phyloP scores from a whole-genome alignment of 169 alveolate genomes.

The Babesia bigemina region DNA sequence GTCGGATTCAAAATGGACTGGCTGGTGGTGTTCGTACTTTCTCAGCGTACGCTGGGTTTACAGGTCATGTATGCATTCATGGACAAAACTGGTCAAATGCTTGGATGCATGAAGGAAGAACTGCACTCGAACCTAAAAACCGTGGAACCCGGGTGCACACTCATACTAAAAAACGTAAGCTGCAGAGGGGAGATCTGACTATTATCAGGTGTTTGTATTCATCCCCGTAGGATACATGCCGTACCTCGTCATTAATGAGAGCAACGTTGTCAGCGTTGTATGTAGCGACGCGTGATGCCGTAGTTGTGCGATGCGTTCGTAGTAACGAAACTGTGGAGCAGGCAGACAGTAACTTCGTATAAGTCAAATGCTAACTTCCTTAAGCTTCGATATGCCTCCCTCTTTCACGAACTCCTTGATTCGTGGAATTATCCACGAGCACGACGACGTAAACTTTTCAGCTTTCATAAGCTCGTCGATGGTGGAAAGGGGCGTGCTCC shows the following conservation, averaged over 20 bases:
- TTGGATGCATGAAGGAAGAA: conserved; percentile 44
- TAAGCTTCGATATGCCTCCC: conserved; percentile 16
- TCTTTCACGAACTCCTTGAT: conserved; percentile 27
- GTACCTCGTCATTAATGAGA: conserved; percentile 13
- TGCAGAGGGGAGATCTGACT: background rate
- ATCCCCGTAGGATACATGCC: conserved; percentile 40
- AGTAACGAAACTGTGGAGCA: background rate
- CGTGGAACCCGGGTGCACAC: conserved; percentile 34
- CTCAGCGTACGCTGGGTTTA: conserved; percentile 13
- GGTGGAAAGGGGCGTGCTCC: conserved; percentile 18
- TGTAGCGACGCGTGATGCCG: background rate
- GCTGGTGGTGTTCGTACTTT: conserved; percentile 32
- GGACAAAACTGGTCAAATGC: conserved; percentile 55
- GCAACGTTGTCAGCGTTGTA: conserved; percentile 4
- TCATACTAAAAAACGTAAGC: conserved; percentile 30
- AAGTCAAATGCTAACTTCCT: conserved; percentile 6
- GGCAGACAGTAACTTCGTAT: no score
- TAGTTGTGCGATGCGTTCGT: background rate
- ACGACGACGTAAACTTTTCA: conserved; percentile 21
- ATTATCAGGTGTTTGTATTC: conserved; percentile 20
- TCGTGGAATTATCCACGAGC: conserved; percentile 17
- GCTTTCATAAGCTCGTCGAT: conserved; percentile 20
- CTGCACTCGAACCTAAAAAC: conserved; percentile 17
- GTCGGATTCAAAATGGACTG: conserved; percentile 24
- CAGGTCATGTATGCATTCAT: conserved; percentile 25